Evolutionary conservation across 768 basidiomycete genomes (phyloP).

Genomic region (Mycena vulgaris): DNA sequence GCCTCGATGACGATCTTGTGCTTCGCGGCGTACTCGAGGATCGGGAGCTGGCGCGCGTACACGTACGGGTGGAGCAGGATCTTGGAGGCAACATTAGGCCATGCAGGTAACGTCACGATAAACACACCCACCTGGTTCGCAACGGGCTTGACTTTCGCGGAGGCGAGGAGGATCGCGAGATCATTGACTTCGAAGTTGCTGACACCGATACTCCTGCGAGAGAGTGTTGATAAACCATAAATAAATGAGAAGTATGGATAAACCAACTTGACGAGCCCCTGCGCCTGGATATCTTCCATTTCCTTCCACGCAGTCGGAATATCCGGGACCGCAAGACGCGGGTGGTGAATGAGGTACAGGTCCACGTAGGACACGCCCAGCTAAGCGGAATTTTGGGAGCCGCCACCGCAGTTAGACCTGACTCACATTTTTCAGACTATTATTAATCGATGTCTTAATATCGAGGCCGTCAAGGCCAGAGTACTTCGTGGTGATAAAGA

Average conservation of each 20-base stretch:
- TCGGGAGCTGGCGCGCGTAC: slow-evolving; percentile 63
- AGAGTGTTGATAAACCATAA: not conserved
- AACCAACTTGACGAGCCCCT: slow-evolving; percentile 71
- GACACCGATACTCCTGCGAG: slow-evolving; percentile 77
- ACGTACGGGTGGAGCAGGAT: slow-evolving; percentile 84
- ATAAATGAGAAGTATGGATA: not conserved
- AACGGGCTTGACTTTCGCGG: slow-evolving; percentile 74
- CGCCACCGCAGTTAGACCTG: not conserved
- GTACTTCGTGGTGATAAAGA: slow-evolving; percentile 80
- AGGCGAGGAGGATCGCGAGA: slow-evolving; percentile 67
- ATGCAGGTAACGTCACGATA: not conserved
- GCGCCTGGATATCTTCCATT: slow-evolving; percentile 70
- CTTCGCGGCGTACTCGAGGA: slow-evolving; percentile 70
- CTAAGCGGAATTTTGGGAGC: slow-evolving; percentile 48
- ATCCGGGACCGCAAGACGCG: slow-evolving; percentile 67
- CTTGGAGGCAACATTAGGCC: slow-evolving; percentile 49
- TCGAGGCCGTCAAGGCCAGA: slow-evolving; percentile 66
- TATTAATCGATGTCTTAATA: slow-evolving; percentile 68
- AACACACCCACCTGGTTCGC: slow-evolving; percentile 74
- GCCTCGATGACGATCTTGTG: slow-evolving; percentile 80
- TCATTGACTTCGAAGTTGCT: slow-evolving; percentile 76
- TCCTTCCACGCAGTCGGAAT: slow-evolving; percentile 75
- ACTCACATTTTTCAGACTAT: slow-evolving; percentile 70
- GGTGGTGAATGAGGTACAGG: slow-evolving; percentile 79
- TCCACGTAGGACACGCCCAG: slow-evolving; percentile 78